Percentiles rank a stretch among this genome's conserved stretches.
These are phyloP conservation scores for Xylariaceae sp. DNA, from an alignment of 2,329 filamentous ascomycete species.

Conservation along the genomic window DNA sequence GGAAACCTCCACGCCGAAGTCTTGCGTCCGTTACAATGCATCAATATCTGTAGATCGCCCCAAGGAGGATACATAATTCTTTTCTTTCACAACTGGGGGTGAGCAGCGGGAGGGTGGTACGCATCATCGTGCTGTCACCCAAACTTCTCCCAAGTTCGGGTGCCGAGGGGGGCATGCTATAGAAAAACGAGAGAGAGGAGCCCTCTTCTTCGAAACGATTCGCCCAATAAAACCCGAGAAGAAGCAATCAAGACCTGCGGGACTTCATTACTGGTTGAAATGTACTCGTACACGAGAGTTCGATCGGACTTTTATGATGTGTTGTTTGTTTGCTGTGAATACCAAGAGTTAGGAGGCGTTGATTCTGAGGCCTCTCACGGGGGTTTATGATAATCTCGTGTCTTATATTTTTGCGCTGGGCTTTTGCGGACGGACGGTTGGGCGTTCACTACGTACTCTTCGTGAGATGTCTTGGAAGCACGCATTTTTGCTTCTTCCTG, in stretches of 20 bases:
- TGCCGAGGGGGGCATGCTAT: constrained; percentile 1
- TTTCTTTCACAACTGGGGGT: constrained; percentile 9
- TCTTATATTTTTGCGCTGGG: neutral
- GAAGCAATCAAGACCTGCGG: constrained; percentile 3
- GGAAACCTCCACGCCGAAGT: neutral
- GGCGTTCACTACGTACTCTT: neutral
- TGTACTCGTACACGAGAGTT: no score
- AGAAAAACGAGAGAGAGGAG: no score
- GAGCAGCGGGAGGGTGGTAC: constrained; percentile 5
- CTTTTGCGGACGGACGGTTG: neutral
- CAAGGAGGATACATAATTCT: neutral
- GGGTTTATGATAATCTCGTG: neutral
- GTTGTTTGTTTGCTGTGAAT: constrained; percentile 3
- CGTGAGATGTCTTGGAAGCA: neutral
- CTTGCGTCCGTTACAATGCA: constrained; percentile 4
- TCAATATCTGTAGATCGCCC: constrained; percentile 20
- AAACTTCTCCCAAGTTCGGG: constrained; percentile 11
- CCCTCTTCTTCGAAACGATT: neutral
- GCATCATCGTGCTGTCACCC: constrained; percentile 15
- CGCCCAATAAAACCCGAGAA: constrained; percentile 13
- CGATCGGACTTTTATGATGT: no score
- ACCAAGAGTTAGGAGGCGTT: neutral
- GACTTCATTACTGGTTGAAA: constrained; percentile 10
- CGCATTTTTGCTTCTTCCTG: neutral
- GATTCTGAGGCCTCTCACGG: neutral